Evolutionary conservation across 1,284 basidiomycete genomes (phyloP).

Genomic region (Hypsizygus ulmarius): DNA sequence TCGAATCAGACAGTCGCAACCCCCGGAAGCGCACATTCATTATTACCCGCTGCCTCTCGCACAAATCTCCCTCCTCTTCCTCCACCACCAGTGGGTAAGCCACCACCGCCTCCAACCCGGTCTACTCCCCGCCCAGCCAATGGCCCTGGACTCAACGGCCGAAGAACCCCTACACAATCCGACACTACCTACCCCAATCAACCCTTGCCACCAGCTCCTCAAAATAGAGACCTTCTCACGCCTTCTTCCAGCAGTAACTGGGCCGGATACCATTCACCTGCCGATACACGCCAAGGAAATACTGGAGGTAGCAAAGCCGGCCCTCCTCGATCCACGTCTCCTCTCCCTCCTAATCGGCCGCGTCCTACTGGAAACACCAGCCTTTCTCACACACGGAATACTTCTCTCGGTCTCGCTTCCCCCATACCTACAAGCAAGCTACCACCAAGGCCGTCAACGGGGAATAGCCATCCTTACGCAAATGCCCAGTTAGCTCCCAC

Average conservation of each 20-base stretch:
- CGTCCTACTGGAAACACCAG: conserved; percentile 30
- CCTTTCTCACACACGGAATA: conserved; percentile 45
- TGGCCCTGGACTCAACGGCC: conserved; percentile 33
- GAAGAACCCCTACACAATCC: conserved; percentile 56
- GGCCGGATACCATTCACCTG: conserved; percentile 55
- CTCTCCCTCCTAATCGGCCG: conserved; percentile 44
- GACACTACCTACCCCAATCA: conserved; percentile 52
- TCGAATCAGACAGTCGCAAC: conserved; percentile 19
- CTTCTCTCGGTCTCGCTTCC: conserved; percentile 44
- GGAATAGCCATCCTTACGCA: conserved; percentile 51
- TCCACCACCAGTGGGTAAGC: conserved; percentile 61
- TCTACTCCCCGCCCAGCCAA: conserved; percentile 21
- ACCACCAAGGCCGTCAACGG: conserved; percentile 34
- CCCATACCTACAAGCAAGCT: conserved; percentile 35
- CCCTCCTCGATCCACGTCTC: conserved; percentile 52
- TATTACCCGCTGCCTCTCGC: conserved; percentile 37
- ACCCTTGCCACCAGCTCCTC: conserved; percentile 50
- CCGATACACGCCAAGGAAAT: conserved; percentile 58
- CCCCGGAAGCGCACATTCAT: conserved; percentile 30
- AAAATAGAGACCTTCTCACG: conserved; percentile 42
- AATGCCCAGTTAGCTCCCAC: conserved; percentile 41
- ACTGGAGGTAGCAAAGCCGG: conserved; percentile 36
- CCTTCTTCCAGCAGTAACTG: conserved; percentile 45
- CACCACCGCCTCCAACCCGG: conserved; percentile 51
- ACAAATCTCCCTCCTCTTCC: conserved; percentile 62